These are phyloP conservation scores for Solanum habrochaites DNA, from an alignment of 257 asterid species.

Conservation along the genomic window DNA sequence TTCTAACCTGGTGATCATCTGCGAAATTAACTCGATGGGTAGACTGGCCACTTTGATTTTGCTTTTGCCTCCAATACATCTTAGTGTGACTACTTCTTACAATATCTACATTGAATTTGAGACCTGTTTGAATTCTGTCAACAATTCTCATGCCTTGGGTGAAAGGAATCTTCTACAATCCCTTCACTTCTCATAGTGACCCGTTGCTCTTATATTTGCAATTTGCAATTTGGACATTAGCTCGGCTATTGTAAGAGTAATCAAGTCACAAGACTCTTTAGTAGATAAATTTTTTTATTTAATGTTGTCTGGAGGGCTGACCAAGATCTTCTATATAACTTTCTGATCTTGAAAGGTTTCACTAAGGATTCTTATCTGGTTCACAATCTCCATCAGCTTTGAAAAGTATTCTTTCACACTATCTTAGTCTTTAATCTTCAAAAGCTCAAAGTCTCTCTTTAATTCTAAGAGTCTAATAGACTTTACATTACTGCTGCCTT, in stretches of 20 bases:
- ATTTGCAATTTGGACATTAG: background rate
- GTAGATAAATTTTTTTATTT: background rate
- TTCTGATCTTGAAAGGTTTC: background rate
- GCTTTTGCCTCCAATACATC: background rate
- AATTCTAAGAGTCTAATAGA: background rate
- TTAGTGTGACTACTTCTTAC: background rate
- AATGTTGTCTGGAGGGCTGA: background rate
- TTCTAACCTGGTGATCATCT: background rate
- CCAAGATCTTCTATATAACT: background rate
- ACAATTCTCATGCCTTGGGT: background rate
- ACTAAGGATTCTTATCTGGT: background rate
- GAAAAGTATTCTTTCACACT: background rate
- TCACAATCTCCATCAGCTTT: background rate
- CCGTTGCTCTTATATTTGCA: background rate
- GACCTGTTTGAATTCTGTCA: background rate
- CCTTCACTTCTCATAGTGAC: background rate
- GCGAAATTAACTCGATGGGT: background rate
- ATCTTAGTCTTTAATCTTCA: background rate
- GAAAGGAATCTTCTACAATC: background rate
- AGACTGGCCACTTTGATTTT: background rate
- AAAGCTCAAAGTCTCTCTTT: background rate
- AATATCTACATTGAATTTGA: background rate
- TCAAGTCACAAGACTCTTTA: background rate
- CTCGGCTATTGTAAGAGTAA: background rate
- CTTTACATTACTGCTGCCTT: background rate